phyloP scores from a whole-genome alignment of 352 stramenopile genomes.

The Thalassiosira hispida region DNA sequence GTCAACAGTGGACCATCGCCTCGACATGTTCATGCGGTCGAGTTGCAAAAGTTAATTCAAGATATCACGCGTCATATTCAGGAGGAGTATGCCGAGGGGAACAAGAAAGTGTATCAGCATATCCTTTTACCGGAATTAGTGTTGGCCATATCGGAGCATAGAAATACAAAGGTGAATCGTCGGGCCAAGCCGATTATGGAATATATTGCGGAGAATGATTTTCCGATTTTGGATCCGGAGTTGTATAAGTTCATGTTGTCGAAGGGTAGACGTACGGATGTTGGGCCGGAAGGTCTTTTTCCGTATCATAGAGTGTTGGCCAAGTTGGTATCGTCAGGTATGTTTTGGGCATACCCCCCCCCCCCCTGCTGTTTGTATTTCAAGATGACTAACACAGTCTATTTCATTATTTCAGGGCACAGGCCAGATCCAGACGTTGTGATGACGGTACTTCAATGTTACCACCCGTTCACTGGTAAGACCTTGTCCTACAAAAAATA shows the following conservation, averaged over 20 bases:
- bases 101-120: slow-evolving; percentile 42
- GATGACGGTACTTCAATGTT: slow-evolving; percentile 32
- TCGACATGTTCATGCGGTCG: not conserved
- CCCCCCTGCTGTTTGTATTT: not conserved
- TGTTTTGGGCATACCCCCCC: slow-evolving; percentile 4
- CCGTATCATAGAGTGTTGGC: slow-evolving; percentile 61
- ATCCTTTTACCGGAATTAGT: slow-evolving; percentile 59
- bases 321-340: slow-evolving; percentile 38
- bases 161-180: slow-evolving; percentile 30
- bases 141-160: slow-evolving; percentile 42
- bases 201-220: slow-evolving; percentile 58
- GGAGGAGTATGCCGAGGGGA: slow-evolving; percentile 38
- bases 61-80: slow-evolving; percentile 39
- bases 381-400: too few species aligned
- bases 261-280: not conserved
- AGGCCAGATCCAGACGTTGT: slow-evolving; percentile 37
- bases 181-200: slow-evolving; percentile 55
- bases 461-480: slow-evolving; percentile 52
- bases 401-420: slow-evolving; percentile 24
- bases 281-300: slow-evolving; percentile 46
- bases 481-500: not conserved
- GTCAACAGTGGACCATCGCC: not conserved
- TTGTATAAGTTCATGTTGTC: slow-evolving; percentile 60
- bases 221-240: slow-evolving; percentile 45
- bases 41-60: slow-evolving; percentile 45